phyloP scores from a whole-genome alignment of 2,329 filamentous ascomycete genomes.

The Diplocarpon rosae region DNA sequence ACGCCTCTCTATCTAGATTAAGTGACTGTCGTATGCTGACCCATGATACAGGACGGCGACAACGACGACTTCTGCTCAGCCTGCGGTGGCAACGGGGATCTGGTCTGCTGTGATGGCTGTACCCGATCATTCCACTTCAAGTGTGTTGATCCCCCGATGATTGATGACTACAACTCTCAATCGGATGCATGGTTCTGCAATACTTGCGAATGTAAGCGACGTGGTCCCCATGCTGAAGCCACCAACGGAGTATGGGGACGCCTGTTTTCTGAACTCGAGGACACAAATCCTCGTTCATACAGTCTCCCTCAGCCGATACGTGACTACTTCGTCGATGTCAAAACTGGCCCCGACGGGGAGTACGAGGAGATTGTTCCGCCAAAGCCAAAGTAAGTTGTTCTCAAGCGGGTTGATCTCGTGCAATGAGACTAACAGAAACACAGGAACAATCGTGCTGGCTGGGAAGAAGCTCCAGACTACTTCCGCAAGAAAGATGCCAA shows the following conservation, averaged over 20 bases:
- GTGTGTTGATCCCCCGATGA: conserved; percentile 72
- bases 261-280: conserved; percentile 54
- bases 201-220: conserved; percentile 46
- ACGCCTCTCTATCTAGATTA: conserved; percentile 10
- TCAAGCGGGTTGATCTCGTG: not conserved
- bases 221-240: conserved; percentile 28
- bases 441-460: conserved; percentile 27
- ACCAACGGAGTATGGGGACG: conserved; percentile 43
- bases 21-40: conserved; percentile 18
- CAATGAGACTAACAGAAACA: not conserved
- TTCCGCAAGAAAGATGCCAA: conserved; percentile 60
- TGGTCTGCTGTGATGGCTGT: conserved; percentile 92
- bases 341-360: conserved; percentile 63
- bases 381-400: conserved; percentile 45
- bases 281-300: conserved; percentile 62
- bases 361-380: conserved; percentile 58
- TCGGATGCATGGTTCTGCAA: conserved; percentile 73
- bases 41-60: conserved; percentile 41
- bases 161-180: conserved; percentile 45
- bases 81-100: conserved; percentile 71
- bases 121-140: conserved; percentile 80
- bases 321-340: conserved; percentile 69
- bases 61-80: conserved; percentile 87
- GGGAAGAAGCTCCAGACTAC: conserved; percentile 55
- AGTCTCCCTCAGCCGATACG: conserved; percentile 60